Evolutionary conservation across 2,329 filamentous ascomycete genomes (phyloP), one percentile per base, ranked within the genome.

Genomic region (Trichoderma sp.): DNA sequence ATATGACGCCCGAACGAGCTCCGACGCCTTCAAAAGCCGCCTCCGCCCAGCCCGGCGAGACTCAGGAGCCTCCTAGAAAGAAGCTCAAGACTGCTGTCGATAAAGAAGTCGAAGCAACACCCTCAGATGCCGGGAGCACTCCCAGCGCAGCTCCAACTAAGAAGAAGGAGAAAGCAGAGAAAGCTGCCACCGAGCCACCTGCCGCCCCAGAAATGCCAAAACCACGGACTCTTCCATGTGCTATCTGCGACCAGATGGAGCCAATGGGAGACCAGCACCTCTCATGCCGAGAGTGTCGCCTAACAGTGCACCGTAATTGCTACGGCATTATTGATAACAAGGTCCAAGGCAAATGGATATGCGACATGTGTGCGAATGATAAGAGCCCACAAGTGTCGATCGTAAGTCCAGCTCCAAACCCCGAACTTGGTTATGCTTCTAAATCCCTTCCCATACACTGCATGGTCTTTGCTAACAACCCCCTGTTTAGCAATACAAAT

Each of bases 341-440:
- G 53, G 86, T 85, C 66, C 86, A 88, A 37, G 87, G 86, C 56
- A 97, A 97, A 80, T 99, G 96, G 96, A 88, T 91, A 52, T 99
- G 96, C 79, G 96, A 98, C 80, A 97, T 94, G 87, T 99, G 96
- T 80, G 85, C 89, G 47, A 99, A 99, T 76, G 96, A 99, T 77
- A 93, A 94, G 78, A 95, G 91, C 75, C 94, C 95, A 5, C 90
- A 93, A 73, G 91, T 97, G 56, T 97, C 96, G n/a, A 95, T 96
- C 69, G 91, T 92, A 85, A 85, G 89, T 84, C 70, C 33, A 19
- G 13, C 37, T 49, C n/a, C n/a, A 37, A n/a, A 29, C 21, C 5
- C 16, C 14, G 7, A n/a, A 43, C 6, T n/a, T n/a, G 8, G 16
- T 7, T 43, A n/a, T 8, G n/a, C 11, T 49, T 27, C 2, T 27